Conservation (phyloP, 805 yeast genomes). For the Zygotorulaspora danielsina region DNA sequence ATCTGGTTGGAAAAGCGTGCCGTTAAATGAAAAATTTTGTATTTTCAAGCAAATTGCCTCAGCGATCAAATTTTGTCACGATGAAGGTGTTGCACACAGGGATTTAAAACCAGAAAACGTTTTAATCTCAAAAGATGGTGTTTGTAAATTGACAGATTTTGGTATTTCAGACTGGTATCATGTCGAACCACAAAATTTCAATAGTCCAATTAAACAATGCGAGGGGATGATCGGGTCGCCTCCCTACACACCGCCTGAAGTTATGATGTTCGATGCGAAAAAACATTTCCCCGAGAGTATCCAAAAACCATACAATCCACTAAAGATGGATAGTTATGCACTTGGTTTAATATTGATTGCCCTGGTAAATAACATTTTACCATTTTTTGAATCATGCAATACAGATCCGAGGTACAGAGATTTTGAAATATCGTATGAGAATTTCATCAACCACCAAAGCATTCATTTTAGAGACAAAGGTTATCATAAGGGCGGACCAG, state of each 20-base stretch:
- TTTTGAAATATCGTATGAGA: constrained; percentile 47
- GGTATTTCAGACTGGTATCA: constrained; percentile 70
- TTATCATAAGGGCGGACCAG: constrained; percentile 55
- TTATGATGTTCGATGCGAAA: constrained; percentile 42
- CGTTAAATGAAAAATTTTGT: constrained; percentile 54
- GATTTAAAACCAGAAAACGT: constrained; percentile 76
- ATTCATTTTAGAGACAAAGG: constrained; percentile 46
- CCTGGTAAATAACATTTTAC: constrained; percentile 52
- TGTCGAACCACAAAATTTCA: constrained; percentile 46
- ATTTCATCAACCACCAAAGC: constrained; percentile 37
- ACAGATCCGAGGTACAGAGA: constrained; percentile 53
- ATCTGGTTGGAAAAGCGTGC: constrained; percentile 55
- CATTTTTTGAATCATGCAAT: constrained; percentile 50
- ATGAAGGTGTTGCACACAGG: constrained; percentile 62
- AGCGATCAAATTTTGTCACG: constrained; percentile 61
- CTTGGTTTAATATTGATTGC: constrained; percentile 65
- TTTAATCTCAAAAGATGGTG: constrained; percentile 53
- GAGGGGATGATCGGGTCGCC: constrained; percentile 69
- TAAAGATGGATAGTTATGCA: constrained; percentile 68
- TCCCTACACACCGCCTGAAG: constrained; percentile 79
- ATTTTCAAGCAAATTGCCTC: constrained; percentile 62
- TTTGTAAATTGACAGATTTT: constrained; percentile 68
- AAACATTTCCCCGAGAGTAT: constrained; percentile 33
- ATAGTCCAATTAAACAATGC: constrained; percentile 37
- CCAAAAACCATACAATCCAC: constrained; percentile 52